Evolutionary conservation across 768 basidiomycete genomes (phyloP), one percentile per base, ranked within the genome.

Genomic region (Rhodotorula babjevae): DNA sequence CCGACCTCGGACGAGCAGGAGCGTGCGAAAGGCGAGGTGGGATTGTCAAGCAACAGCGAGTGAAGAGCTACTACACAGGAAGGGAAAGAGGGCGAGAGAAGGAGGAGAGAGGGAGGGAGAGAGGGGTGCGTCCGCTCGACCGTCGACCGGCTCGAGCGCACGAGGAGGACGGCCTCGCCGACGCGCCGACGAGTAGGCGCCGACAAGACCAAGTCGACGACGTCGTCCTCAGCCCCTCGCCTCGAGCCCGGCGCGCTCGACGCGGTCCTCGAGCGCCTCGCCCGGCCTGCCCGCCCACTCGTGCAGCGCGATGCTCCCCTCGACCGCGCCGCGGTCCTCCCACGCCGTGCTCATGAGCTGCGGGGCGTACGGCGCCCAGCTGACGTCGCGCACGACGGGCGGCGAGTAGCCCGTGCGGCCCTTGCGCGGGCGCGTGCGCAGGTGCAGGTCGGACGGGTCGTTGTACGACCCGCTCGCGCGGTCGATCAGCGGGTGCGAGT

Each of bases 331-430:
- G 83, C 84, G 62, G 52, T 89, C 88, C 56, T 89, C 88, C 95
- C 96, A 98, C 7, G 87, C 93, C 12, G 90, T 91, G 73, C 90
- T 93, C 88, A 99, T 90, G 60, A 99, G 79, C 31, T 90, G 88
- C 52, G 95, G 93, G 84, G 94, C 89, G 87, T 90, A 79, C 25
- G 90, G 87, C 80, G 93, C 92, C 96, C 96, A 99, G 79, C 90
- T 90, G 72, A 97, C 93, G 79, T 98, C 95, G 56, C 95, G 87
- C 8, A 97, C 93, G 73, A 90, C 91, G 78, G 78, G 61, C 62
- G 52, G 77, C 69, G 57, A 80, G 79, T 70, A 56, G 78, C 73
- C 27, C 81, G 79, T 29, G 71, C 75, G 29, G 79, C 44, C 44
- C 23, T 49, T 58, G 42, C 36, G 27, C 55, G 15, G 16, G 23